phyloP scores from a whole-genome alignment of 495 filamentous ascomycete genomes.

The Rhypophila decipiens region DNA sequence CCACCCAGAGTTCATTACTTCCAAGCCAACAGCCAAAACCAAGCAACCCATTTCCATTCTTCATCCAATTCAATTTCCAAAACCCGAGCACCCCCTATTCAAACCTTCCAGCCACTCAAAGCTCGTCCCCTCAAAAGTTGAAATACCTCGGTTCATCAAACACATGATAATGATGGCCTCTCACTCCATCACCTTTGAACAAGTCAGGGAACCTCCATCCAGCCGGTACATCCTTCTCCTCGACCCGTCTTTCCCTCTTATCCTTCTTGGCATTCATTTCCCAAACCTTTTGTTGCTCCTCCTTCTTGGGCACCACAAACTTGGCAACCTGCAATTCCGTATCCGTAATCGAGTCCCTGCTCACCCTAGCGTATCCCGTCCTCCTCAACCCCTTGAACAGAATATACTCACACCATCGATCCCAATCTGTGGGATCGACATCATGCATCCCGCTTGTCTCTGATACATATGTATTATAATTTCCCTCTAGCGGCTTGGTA shows the following conservation, averaged over 20 bases:
- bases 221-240: slow-evolving; percentile 63
- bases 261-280: slow-evolving; percentile 20
- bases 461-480: slow-evolving; percentile 95
- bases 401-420: slow-evolving; percentile 99
- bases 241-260: slow-evolving; percentile 32
- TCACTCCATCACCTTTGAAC: slow-evolving; percentile 79
- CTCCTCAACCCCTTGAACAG: slow-evolving; percentile 85
- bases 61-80: too few species aligned
- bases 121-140: slow-evolving; percentile 27
- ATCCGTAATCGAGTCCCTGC: slow-evolving; percentile 86
- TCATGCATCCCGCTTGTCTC: slow-evolving; percentile 86
- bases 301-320: slow-evolving; percentile 74
- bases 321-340: slow-evolving; percentile 97
- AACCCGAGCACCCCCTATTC: too few species aligned
- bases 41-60: too few species aligned
- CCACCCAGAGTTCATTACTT: too few species aligned
- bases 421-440: slow-evolving; percentile 90
- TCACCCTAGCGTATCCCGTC: slow-evolving; percentile 85
- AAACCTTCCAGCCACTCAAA: too few species aligned
- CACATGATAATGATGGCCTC: slow-evolving; percentile 92
- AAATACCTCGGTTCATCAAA: slow-evolving; percentile 87
- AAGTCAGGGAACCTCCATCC: slow-evolving; percentile 80
- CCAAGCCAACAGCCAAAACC: too few species aligned
- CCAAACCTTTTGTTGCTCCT: slow-evolving; percentile 47
- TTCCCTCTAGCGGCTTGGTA: slow-evolving; percentile 81